phyloP scores from a whole-genome alignment of 331 rosid species.

The Rosa hybrid region DNA sequence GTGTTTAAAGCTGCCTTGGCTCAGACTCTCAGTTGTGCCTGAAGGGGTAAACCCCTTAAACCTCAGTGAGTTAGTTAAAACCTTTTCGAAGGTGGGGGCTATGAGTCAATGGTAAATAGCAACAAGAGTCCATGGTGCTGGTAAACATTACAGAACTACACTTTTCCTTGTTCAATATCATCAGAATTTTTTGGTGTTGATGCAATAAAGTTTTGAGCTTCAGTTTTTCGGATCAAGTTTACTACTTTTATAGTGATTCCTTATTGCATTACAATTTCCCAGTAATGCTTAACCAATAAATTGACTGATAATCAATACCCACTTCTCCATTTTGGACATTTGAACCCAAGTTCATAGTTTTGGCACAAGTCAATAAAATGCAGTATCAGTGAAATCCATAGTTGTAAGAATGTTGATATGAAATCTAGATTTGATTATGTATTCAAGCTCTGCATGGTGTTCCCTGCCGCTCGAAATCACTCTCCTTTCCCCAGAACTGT shows the following conservation, averaged over 20 bases:
- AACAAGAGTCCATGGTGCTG: background rate
- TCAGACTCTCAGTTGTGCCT: background rate
- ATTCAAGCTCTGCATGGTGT: constrained; percentile 29
- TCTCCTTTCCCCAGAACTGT: background rate
- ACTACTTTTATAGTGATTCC: background rate
- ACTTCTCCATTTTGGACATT: constrained; percentile 5
- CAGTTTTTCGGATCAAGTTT: background rate
- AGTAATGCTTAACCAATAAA: background rate
- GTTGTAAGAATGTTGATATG: constrained; percentile 27
- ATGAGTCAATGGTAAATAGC: background rate
- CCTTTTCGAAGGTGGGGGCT: background rate
- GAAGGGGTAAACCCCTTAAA: background rate
- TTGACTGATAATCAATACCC: background rate
- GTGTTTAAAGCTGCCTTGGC: background rate
- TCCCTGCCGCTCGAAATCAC: background rate
- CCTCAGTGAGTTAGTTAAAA: background rate
- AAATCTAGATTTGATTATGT: constrained; percentile 22
- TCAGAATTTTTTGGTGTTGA: background rate
- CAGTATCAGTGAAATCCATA: background rate
- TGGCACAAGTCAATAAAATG: background rate
- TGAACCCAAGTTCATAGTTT: background rate
- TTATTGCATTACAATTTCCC: background rate
- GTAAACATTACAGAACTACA: background rate
- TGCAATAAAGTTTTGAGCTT: constrained; percentile 4
- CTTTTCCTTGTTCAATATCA: background rate